Percentiles rank a stretch among this genome's conserved stretches.
phyloP scores from a whole-genome alignment of 1,284 basidiomycete genomes.

The Trametes polyzona region DNA sequence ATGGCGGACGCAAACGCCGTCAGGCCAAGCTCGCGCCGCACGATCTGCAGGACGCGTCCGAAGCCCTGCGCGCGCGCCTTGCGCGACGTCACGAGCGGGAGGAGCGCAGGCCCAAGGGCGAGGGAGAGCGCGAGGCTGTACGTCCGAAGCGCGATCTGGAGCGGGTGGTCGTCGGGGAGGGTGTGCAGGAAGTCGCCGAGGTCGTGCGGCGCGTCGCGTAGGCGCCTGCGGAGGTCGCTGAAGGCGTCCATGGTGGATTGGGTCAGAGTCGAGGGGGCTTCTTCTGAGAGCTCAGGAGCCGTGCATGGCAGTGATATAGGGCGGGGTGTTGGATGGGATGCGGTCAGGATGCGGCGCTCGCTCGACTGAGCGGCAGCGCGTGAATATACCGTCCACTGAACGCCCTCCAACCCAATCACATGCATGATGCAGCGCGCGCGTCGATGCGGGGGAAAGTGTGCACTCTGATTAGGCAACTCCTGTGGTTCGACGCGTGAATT shows the following conservation, averaged over 20 bases:
- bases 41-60: slow-evolving; percentile 42
- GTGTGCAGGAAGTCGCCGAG: slow-evolving; percentile 32
- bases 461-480: slow-evolving; percentile 3
- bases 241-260: slow-evolving; percentile 8
- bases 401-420: slow-evolving; percentile 1
- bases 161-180: slow-evolving; percentile 49
- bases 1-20: slow-evolving; percentile 73
- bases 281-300: not conserved
- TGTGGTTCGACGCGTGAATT: not conserved
- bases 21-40: slow-evolving; percentile 57
- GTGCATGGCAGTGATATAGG: slow-evolving; percentile 13
- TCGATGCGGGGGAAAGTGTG: slow-evolving; percentile 1
- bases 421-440: not conserved
- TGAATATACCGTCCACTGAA: slow-evolving; percentile 1
- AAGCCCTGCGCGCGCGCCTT: slow-evolving; percentile 33
- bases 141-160: slow-evolving; percentile 65
- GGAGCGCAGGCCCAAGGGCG: slow-evolving; percentile 63
- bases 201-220: slow-evolving; percentile 20
- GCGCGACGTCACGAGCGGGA: slow-evolving; percentile 51
- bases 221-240: slow-evolving; percentile 3
- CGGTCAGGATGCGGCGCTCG: not conserved
- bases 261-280: not conserved
- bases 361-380: not conserved
- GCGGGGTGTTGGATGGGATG: too few species aligned
- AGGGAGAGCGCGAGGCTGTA: slow-evolving; percentile 69